Evolutionary conservation across 495 filamentous ascomycete species (phyloP), one percentile per base, ranked within the genome.

Genomic region (Aspergillus asperescens): DNA sequence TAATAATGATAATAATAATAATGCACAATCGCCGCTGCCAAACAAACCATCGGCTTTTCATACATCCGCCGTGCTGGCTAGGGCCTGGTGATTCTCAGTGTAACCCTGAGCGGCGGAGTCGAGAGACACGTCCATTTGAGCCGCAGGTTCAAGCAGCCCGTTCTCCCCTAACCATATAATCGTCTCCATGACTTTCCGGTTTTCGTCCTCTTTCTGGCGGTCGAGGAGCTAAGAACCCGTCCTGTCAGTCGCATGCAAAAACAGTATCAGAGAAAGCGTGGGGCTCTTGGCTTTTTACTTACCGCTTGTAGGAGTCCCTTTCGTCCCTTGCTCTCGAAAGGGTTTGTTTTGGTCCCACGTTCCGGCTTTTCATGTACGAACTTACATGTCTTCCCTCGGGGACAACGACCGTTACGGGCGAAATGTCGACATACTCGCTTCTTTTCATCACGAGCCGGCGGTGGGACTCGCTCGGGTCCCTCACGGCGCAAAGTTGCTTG

Each of bases 241-340:
- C 39, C 62, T 45, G 58, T 59, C 50, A 55, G 55, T 32, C 20
- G 19, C 25, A 16, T 31, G 4, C 7, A 7, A 8, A 37, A 27
- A 23, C 10, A 44, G 19, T n/a, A 12, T 40, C 20, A n/a, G 24
- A 34, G 34, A 35, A 29, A 5, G 16, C 18, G 13, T 38, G n/a
- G n/a, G n/a, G n/a, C 18, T 38, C 9, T 32, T 32, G 16, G 22
- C 43, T 18, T 13, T 44, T 38, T n/a, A 71, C 76, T 64, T 60
- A 81, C 78, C 50, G 74, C 67, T 51, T 79, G 75, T 39, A 75
- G 71, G 23, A 81, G 65, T 38, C 77, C 71, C 60, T 75, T 77
- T 37, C 66, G 68, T 43, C 65, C 68, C 49, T 65, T 62, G 51
- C 65, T 67, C 39, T 66, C 65, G 7, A 28, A 38, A 5, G 62